Percentiles rank a stretch among this genome's conserved stretches.
Evolutionary conservation across 148 eudicot genomes (phyloP).

Genomic region (Camellia lanceoleosa): DNA sequence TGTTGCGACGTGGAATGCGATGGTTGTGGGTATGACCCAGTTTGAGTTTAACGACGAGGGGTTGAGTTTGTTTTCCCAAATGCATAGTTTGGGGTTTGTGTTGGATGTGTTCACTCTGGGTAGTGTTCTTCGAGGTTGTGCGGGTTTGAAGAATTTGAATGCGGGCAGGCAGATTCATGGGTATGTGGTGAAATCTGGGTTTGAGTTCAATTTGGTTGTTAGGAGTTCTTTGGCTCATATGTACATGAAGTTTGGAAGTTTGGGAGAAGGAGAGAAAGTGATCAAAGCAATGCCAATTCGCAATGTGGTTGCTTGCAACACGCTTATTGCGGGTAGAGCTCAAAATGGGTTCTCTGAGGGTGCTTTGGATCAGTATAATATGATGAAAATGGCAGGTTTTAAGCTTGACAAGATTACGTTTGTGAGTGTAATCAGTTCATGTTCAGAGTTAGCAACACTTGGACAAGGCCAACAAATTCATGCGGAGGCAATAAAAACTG

Average conservation of each 20-base stretch:
- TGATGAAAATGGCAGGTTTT: slow-evolving; percentile 64
- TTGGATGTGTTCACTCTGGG: slow-evolving; percentile 70
- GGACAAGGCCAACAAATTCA: slow-evolving; percentile 92
- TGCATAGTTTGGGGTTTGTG: slow-evolving; percentile 54
- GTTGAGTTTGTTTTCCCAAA: slow-evolving; percentile 45
- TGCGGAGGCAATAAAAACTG: slow-evolving; percentile 64
- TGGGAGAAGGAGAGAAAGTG: slow-evolving; percentile 61
- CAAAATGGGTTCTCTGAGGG: slow-evolving; percentile 65
- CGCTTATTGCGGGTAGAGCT: slow-evolving; percentile 68
- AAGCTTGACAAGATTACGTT: slow-evolving; percentile 73
- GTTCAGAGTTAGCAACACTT: slow-evolving; percentile 74
- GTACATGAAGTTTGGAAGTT: slow-evolving; percentile 77
- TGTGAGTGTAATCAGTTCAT: slow-evolving; percentile 69
- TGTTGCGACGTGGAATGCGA: slow-evolving; percentile 85
- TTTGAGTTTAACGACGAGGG: slow-evolving; percentile 62
- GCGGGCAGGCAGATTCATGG: slow-evolving; percentile 70
- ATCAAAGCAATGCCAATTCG: slow-evolving; percentile 50
- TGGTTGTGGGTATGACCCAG: slow-evolving; percentile 56
- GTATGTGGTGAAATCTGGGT: slow-evolving; percentile 50
- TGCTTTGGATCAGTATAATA: slow-evolving; percentile 59
- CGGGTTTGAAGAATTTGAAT: slow-evolving; percentile 48
- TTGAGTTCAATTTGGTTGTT: slow-evolving; percentile 46
- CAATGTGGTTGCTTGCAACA: slow-evolving; percentile 59
- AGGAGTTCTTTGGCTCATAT: slow-evolving; percentile 77
- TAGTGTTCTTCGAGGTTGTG: slow-evolving; percentile 78